Percentiles rank a stretch among this genome's conserved stretches.
These are phyloP conservation scores for Sclerotinia spermophila DNA, from an alignment of 2,329 filamentous ascomycete species.

Conservation along the genomic window DNA sequence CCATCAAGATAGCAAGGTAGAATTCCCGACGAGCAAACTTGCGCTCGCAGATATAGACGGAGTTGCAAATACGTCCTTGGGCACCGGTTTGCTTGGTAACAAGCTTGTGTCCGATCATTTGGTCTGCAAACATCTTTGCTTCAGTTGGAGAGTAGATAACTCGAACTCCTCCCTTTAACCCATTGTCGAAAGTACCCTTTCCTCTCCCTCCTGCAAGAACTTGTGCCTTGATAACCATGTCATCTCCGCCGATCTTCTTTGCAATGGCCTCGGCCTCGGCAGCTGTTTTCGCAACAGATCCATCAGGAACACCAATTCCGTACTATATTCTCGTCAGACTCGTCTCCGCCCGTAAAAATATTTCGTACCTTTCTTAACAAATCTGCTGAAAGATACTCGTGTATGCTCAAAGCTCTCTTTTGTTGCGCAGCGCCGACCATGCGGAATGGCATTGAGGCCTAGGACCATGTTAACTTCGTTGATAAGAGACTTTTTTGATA, in stretches of 20 bases:
- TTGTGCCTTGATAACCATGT: conserved; percentile 99
- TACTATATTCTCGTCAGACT: conserved; percentile 58
- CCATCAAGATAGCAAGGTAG: conserved; percentile 98
- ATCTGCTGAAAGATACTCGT: conserved; percentile 96
- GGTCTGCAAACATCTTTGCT: conserved; percentile 95
- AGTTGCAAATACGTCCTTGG: conserved; percentile 86
- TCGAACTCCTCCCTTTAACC: conserved; percentile 96
- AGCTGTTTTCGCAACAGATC: conserved; percentile 75
- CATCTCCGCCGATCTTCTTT: conserved; percentile 84
- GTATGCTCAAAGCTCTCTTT: conserved; percentile 91
- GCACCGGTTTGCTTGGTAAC: conserved; percentile 99
- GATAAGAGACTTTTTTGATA: conserved; percentile 20
- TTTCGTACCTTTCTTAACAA: conserved; percentile 67
- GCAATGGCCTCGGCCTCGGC: conserved; percentile 90
- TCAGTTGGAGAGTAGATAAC: conserved; percentile 97
- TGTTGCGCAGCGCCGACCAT: conserved; percentile 64
- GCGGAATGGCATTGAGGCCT: conserved; percentile 50
- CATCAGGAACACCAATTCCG: conserved; percentile 89
- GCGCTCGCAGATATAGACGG: conserved; percentile 99
- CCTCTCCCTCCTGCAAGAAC: conserved; percentile 96
- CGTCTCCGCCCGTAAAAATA: conserved; percentile 23
- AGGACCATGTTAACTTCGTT: conserved; percentile 35
- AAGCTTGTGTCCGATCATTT: conserved; percentile 99
- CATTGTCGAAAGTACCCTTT: conserved; percentile 97
- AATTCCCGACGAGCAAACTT: conserved; percentile 99